Conservation (phyloP, 495 filamentous ascomycete species). For the Cladorrhinum samala region DNA sequence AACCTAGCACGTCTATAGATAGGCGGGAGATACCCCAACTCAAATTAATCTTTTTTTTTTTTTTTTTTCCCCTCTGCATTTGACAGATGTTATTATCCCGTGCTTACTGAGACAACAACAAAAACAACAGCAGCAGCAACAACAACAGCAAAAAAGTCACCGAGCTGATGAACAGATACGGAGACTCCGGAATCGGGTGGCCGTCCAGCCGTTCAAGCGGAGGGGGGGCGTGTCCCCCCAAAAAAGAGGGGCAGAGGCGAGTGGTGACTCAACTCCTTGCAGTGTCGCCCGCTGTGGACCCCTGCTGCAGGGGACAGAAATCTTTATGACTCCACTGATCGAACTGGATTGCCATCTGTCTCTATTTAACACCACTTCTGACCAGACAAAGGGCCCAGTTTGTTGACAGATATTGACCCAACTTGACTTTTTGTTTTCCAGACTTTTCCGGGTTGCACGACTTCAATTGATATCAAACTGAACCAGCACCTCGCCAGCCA, state of each 20-base stretch:
- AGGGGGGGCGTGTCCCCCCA: not conserved
- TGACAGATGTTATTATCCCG: not conserved
- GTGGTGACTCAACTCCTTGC: not conserved
- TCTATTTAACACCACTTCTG: not conserved
- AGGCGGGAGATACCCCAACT: too few species aligned
- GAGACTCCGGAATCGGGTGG: not conserved
- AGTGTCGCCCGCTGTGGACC: not conserved
- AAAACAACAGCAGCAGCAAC: too few species aligned
- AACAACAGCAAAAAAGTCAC: too few species aligned
- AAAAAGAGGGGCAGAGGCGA: not conserved
- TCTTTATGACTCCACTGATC: too few species aligned
- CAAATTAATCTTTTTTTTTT: not conserved
- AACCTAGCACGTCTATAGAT: too few species aligned
- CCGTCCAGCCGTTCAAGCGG: too few species aligned
- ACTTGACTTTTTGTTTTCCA: not conserved
- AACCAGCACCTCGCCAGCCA: conserved; percentile 18
- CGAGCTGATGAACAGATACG: not conserved
- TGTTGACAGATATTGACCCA: not conserved
- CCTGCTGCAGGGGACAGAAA: too few species aligned
- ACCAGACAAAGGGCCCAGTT: not conserved
- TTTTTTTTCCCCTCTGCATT: not conserved
- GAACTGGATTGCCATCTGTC: not conserved
- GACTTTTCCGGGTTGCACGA: not conserved
- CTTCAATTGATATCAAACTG: not conserved
- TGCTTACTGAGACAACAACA: not conserved